Evolutionary conservation across 345 rosid genomes (phyloP), one percentile per base, ranked within the genome.

Genomic region (Gossypium anomalum): DNA sequence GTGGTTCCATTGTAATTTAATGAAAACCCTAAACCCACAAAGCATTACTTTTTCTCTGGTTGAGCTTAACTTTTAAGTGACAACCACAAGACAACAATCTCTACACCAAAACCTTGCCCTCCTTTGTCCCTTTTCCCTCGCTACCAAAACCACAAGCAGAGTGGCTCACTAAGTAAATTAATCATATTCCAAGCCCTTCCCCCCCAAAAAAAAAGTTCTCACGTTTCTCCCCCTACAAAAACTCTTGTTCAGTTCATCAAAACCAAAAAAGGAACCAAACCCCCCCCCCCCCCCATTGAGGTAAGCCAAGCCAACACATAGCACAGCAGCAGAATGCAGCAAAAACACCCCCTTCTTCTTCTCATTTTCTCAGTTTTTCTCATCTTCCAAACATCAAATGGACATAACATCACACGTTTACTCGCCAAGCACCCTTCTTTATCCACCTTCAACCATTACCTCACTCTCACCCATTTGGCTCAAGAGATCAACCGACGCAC

Each of bases 391-490:
- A 17, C 76, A 25, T 27, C 88, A 25, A 67, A 79, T 55, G 97
- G 89, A 52, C 97, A 90, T 80, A 96, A 96, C 86, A 77, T 96
- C 80, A 96, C 98, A 41, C 82, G 72, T 64, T 80, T 96, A 57
- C 85, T 96, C 1, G 88, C 92, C 8, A 64, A 38, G 43, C 97
- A 93, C 83, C 97, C 97, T 0, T 74, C 80, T 8, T 80, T 92
- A 85, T 89, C 99, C 76, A 85, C 97, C 76, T 93, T 96, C 87
- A 96, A 84, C 90, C 96, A 88, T 75, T 86, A 85, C 89, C 90
- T 96, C 16, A 78, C 90, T 74, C 41, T 77, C 53, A 96, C 98
- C 4, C 99, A 89, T 87, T 91, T 96, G 43, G 97, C 96, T 77
- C 81, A 56, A 49, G 97, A 96, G 72, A 96, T 96, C 90, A 96